A percentile compares a stretch with the other conserved stretches of the same genome.
phyloP scores from a whole-genome alignment of 2,329 filamentous ascomycete species.

The Bimuria novae-zelandiae region DNA sequence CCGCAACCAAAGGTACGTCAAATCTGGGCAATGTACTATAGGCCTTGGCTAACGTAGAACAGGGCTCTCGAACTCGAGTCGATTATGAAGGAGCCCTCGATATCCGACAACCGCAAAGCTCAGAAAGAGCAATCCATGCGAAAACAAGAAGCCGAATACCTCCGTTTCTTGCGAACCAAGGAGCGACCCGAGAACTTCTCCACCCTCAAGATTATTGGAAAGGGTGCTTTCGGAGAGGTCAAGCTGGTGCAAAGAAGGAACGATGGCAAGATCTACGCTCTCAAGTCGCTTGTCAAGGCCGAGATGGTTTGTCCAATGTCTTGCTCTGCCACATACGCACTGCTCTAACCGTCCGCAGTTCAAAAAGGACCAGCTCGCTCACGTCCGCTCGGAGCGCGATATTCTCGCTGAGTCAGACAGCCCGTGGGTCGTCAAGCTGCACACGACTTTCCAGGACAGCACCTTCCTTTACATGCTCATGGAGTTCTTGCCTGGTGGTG shows the following conservation, averaged over 20 bases:
- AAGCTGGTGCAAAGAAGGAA: constrained; percentile 96
- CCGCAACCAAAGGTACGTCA: constrained; percentile 82
- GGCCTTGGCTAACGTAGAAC: constrained; percentile 24
- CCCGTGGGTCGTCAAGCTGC: constrained; percentile 98
- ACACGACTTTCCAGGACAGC: constrained; percentile 94
- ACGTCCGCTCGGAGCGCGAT: constrained; percentile 96
- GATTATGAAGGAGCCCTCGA: constrained; percentile 76
- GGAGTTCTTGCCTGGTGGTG: constrained; percentile 97
- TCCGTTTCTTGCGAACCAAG: constrained; percentile 91
- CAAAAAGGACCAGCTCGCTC: constrained; percentile 96
- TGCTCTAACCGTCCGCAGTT: constrained; percentile 61
- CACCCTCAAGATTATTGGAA: constrained; percentile 97
- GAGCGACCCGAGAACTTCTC: constrained; percentile 94
- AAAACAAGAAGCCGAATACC: constrained; percentile 86
- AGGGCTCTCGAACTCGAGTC: constrained; percentile 93
- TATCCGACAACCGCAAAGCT: constrained; percentile 76
- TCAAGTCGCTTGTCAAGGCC: constrained; percentile 97
- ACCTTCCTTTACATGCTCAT: constrained; percentile 99
- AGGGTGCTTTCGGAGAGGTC: constrained; percentile 98
- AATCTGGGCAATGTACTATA: background rate
- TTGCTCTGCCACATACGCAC: background rate
- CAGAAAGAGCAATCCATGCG: constrained; percentile 84
- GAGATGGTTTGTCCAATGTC: constrained; percentile 69
- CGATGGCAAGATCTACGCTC: constrained; percentile 95
- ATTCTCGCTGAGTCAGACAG: constrained; percentile 99